phyloP scores from a whole-genome alignment of 495 filamentous ascomycete species.

The Aspergillus bertholletiae region DNA sequence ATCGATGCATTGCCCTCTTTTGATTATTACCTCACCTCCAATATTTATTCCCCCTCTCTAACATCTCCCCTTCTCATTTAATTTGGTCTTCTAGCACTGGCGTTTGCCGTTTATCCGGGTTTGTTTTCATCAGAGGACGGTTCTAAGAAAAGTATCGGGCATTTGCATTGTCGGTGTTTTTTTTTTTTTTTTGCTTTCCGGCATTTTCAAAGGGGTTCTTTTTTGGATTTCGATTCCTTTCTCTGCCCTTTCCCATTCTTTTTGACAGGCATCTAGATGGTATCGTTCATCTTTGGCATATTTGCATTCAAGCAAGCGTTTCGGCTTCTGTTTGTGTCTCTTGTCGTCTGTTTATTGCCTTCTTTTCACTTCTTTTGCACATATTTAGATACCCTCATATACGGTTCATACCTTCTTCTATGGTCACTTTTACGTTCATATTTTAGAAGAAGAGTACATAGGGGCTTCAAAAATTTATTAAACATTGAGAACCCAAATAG shows the following conservation, averaged over 20 bases:
- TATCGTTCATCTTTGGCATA: not conserved
- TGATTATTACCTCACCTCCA: not conserved
- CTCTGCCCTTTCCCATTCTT: not conserved
- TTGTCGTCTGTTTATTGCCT: not conserved
- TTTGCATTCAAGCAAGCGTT: not conserved
- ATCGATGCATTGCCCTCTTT: conserved; percentile 1
- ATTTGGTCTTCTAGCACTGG: conserved; percentile 15
- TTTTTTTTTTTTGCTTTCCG: conserved; percentile 15
- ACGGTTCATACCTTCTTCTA: conserved; percentile 41
- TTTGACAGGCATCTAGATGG: not conserved
- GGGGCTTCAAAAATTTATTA: not conserved
- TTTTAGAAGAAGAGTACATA: not conserved
- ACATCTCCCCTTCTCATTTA: not conserved
- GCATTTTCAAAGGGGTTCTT: conserved; percentile 2
- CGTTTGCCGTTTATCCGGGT: conserved; percentile 12
- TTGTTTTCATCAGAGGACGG: not conserved
- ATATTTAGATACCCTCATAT: conserved; percentile 36
- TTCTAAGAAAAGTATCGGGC: conserved; percentile 1
- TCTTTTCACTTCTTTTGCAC: not conserved
- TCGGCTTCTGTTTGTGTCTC: not conserved
- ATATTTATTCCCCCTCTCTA: not conserved
- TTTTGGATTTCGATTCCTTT: not conserved
- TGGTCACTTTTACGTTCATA: conserved; percentile 55
- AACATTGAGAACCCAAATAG: conserved; percentile 23
- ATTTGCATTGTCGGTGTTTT: conserved; percentile 8